Evolutionary conservation across 2,329 filamentous ascomycete genomes (phyloP), one percentile per base, ranked within the genome.

Genomic region (Arthroderma sp.): DNA sequence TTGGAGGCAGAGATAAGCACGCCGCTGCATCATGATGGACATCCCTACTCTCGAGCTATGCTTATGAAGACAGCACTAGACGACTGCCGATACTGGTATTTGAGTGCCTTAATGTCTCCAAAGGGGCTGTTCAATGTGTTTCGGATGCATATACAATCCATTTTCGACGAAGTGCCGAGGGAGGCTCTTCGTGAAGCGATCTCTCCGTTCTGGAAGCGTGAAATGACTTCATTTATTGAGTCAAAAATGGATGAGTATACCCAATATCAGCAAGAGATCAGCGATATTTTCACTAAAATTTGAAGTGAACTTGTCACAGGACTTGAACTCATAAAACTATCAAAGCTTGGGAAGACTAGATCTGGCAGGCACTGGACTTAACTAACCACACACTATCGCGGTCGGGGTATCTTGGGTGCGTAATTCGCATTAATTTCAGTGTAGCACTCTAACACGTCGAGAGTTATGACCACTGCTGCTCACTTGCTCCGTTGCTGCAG

Each of bases 181-280:
- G 22, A 39, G 6, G 10, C 5, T 4, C 30, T 43, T 8, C 2
- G 1, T 8, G 28, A 37, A 5, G 32, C 8, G n/a, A 10, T 48
- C 8, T 45, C 45, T 8, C 28, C 45, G 30, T 50, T 48, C 30
- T 50, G 45, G 48, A 44, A 11, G 22, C 34, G 27, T 38, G 34
- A 30, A 28, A 50, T 50, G 46, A 41, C 32, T 33, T 43, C 31
- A 38, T 50, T 50, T 41, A 41, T 50, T n/a, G 7, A 48, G 6
- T 39, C n/a, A n/a, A 50, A 50, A 15, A 2, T 39, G 29, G 27
- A 38, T 29, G 29, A 43, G 22, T 15, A 32, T 9, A 5, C 36
- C 15, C 45, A 11, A 34, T 50, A 50, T 36, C 36, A 27, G 4
- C 5, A 47, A 33, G 43, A 50, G 28, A 36, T 50, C 9, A 7